Base-by-base conservation (phyloP, 2,329 filamentous ascomycete species). In the Aspergillus uvarum region DNA sequence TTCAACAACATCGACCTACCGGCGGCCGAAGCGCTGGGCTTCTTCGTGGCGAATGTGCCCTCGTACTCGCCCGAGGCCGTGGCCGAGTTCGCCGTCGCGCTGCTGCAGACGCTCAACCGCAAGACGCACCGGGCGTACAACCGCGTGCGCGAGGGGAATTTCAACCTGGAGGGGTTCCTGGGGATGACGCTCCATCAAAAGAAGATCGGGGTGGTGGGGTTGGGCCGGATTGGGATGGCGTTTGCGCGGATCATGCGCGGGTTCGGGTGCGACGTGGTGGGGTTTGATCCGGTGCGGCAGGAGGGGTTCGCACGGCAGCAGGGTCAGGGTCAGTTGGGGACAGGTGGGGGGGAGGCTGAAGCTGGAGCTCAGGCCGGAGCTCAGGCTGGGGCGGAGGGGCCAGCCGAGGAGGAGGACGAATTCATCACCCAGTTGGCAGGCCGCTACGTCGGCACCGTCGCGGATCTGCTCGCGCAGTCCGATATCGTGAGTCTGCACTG, bases 1-100 rank as follows among this genome's bases (percentile, higher is more conserved):
- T 88, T 81, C 79, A 89, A 90, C 77, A 85, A 88, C 66, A 83
- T 89, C 60, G 84, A 89, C 68, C 82, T 89, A 22, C 70, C 72
- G 19, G 76, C 79, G 1, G 87, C 87, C 57, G 77, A 81, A 65
- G 69, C 72, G 21, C 79, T 85, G 3, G 81, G 82, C 59, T 75
- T 90, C 64, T 83, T 84, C 67, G 86, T 89, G 49, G 85, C 86
- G 65, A 86, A 87, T 61, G 87, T 90, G 35, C 87, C 87, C 1
- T 83, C 85, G 3, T 90, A 90, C 76, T 87, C 86, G 7, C 87
- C 87, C 60, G 85, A 89, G 72, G 85, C 87, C 2, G 87, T 90
- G 2, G 87, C 87, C 64, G 87, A 90, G 78, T 89, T 89, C 68
- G 83, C 86, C 47, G 82, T 89, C n/a, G 85, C 86, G 1, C 78